Evolutionary conservation across 495 filamentous ascomycete genomes (phyloP).

Genomic region (Entonaema liquescens): DNA sequence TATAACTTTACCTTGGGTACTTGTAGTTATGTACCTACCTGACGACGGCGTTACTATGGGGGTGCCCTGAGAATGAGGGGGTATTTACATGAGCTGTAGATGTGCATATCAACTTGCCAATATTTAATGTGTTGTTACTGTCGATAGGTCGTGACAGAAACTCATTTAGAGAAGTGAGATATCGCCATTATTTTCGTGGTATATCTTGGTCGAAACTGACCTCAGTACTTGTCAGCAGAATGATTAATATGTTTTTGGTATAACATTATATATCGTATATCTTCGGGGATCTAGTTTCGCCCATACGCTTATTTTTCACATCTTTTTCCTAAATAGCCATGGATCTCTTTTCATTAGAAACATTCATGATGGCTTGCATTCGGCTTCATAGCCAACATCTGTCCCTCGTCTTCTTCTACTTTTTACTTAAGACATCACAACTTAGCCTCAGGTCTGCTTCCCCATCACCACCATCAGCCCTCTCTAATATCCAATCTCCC

Average conservation of each 20-base stretch:
- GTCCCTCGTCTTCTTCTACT: not conserved
- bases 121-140: not conserved
- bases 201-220: too few species aligned
- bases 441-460: conserved; percentile 19
- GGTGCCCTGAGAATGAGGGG: not conserved
- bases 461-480: conserved; percentile 35
- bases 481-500: conserved; percentile 74
- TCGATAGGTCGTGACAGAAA: too few species aligned
- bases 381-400: not conserved
- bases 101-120: too few species aligned
- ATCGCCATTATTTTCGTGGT: too few species aligned
- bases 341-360: too few species aligned
- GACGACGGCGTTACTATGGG: not conserved
- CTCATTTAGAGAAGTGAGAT: too few species aligned
- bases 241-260: not conserved
- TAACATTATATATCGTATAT: not conserved
- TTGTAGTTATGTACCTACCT: not conserved
- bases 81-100: not conserved
- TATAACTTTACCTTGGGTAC: not conserved
- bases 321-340: not conserved
- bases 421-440: conserved; percentile 10
- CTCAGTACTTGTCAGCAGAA: too few species aligned
- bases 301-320: not conserved
- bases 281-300: not conserved
- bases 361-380: not conserved